Percentiles rank a stretch among this genome's conserved stretches.
These are phyloP conservation scores for Aspergillus niger DNA, from an alignment of 2,329 filamentous ascomycete species.

Conservation along the genomic window DNA sequence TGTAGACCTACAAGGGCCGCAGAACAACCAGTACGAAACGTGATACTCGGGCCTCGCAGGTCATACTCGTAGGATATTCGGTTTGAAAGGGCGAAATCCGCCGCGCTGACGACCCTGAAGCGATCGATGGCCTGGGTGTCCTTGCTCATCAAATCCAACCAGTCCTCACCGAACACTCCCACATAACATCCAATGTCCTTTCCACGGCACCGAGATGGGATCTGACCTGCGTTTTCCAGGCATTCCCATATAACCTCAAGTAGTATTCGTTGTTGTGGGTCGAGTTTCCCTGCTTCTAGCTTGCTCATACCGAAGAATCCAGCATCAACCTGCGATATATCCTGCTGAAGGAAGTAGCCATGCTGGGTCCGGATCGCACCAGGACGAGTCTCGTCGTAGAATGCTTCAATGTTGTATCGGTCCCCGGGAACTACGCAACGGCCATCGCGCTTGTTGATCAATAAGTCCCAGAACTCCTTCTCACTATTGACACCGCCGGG, in stretches of 20 bases:
- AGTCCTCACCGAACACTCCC: constrained; percentile 29
- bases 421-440: constrained; percentile 21
- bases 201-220: constrained; percentile 28
- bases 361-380: constrained; percentile 6
- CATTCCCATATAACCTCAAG: constrained; percentile 38
- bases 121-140: constrained; percentile 24
- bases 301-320: constrained; percentile 32
- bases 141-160: constrained; percentile 23
- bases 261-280: constrained; percentile 38
- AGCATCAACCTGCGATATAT: not conserved
- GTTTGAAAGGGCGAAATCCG: constrained; percentile 26
- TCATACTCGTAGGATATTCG: constrained; percentile 28
- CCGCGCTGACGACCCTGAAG: constrained; percentile 19
- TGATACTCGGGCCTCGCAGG: constrained; percentile 26
- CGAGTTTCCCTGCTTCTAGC: constrained; percentile 28
- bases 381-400: constrained; percentile 14
- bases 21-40: constrained; percentile 40
- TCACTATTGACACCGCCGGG: constrained; percentile 17
- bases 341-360: constrained; percentile 28
- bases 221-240: constrained; percentile 33
- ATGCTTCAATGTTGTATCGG: constrained; percentile 28
- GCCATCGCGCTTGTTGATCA: constrained; percentile 17
- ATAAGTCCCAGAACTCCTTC: constrained; percentile 18
- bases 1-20: constrained; percentile 36
- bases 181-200: constrained; percentile 32